Evolutionary conservation across 345 rosid genomes (phyloP).

Genomic region (Kernera saxatilis): DNA sequence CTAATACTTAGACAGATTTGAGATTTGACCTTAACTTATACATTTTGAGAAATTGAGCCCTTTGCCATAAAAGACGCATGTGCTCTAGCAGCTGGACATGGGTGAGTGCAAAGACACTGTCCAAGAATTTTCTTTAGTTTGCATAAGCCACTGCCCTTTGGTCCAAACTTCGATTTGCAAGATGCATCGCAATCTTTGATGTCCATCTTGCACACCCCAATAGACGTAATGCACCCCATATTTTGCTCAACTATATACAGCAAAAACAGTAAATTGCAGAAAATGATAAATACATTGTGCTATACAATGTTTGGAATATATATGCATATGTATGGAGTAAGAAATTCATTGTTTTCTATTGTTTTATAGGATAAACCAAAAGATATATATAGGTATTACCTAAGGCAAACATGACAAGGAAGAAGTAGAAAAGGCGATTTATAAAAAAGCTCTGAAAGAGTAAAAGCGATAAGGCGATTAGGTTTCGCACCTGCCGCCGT

Average conservation of each 20-base stretch:
- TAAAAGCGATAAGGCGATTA: too few species aligned
- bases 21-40: too few species aligned
- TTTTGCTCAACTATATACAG: neutral
- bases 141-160: neutral
- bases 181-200: neutral
- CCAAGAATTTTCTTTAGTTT: neutral
- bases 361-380: neutral
- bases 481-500: too few species aligned
- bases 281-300: neutral
- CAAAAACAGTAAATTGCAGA: neutral
- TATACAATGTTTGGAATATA: neutral
- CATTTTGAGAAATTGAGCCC: too few species aligned
- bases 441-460: too few species aligned
- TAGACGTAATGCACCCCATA: neutral
- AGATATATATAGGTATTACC: neutral
- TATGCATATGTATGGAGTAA: neutral
- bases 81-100: neutral
- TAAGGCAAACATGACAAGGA: neutral
- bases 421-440: too few species aligned
- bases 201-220: neutral
- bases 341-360: neutral
- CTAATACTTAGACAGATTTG: too few species aligned
- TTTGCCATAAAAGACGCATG: too few species aligned
- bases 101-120: neutral
- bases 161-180: neutral